Base-by-base conservation (phyloP, 116 monocot genomes). In the Posidonia oceanica region DNA sequence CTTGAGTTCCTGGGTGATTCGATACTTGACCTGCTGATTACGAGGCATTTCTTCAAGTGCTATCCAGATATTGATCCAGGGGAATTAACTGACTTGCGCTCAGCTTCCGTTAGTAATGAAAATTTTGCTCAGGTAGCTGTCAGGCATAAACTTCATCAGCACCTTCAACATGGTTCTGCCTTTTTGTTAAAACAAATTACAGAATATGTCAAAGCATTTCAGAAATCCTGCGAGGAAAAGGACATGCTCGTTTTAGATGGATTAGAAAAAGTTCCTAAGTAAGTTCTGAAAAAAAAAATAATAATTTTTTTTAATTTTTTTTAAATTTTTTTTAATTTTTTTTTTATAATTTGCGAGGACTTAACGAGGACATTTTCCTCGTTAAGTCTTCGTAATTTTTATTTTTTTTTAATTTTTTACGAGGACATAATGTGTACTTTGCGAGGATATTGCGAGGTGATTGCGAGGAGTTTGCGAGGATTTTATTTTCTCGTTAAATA, bases 1-100 rank as follows among this genome's bases (percentile, higher is more conserved):
- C 86, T 99, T 70, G 99, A 99, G 76, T 93, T 90, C 73, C 77
- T 99, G 4, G 99, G 98, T 29, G 99, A 99, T 61, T 73, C 99
- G 0, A 86, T 87, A 44, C 74, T 99, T 68, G 99, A 93, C 72
- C 54, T 99, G 20, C 73, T 99, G 13, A 80, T 99, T n/a, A 99
- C 99, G 14, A 77, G 79, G 71, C 79, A 93, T 80, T 84, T 90
- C 11, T 99, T 82, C 72, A 68, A 80, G 36, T 57, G n/a, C 54
- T 79, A 99, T 78, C 41, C 58, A 37, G 69, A 86, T 71, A 75
- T 86, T 40, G 90, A 88, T 78, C 93, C 90, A 14, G 90, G 99
- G 10, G 90, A 90, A 68, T 68, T 99, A 41, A 93, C 99, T 61
- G 86, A 88, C 61, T 66, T 99, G 59, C 78, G 99, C 16, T 93